phyloP scores from a whole-genome alignment of 768 basidiomycete genomes.

The Boletus eberwhitei region DNA sequence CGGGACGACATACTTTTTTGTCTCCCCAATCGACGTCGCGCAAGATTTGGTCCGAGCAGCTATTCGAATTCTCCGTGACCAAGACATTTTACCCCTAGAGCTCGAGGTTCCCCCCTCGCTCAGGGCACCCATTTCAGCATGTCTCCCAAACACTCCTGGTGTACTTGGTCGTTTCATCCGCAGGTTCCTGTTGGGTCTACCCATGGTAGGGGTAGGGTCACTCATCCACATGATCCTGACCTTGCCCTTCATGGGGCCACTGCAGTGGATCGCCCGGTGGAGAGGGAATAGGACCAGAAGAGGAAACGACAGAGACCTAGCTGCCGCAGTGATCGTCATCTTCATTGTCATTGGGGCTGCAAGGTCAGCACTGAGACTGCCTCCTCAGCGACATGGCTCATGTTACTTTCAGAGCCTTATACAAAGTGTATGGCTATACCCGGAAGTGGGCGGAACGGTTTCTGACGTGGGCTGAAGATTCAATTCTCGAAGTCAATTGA shows the following conservation, averaged over 20 bases:
- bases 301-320: slow-evolving; percentile 57
- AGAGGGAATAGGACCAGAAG: slow-evolving; percentile 52
- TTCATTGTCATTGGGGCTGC: slow-evolving; percentile 60
- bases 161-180: slow-evolving; percentile 55
- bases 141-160: slow-evolving; percentile 37
- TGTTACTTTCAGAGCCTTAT: slow-evolving; percentile 51
- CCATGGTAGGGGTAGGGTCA: slow-evolving; percentile 74
- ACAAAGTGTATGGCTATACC: slow-evolving; percentile 66
- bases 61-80: slow-evolving; percentile 58
- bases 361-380: slow-evolving; percentile 42
- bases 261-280: slow-evolving; percentile 69
- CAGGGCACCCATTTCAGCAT: slow-evolving; percentile 17
- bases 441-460: slow-evolving; percentile 55
- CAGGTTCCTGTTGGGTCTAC: slow-evolving; percentile 74
- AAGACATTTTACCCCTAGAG: slow-evolving; percentile 39
- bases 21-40: slow-evolving; percentile 56
- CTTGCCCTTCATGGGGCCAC: slow-evolving; percentile 58
- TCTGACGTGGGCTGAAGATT: slow-evolving; percentile 72
- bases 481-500: slow-evolving; percentile 72
- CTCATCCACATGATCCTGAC: slow-evolving; percentile 70
- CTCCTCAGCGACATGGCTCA: slow-evolving; percentile 7
- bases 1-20: slow-evolving; percentile 36
- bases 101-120: slow-evolving; percentile 13
- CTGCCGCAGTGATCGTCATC: slow-evolving; percentile 60
- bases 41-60: slow-evolving; percentile 62